Percentiles rank a stretch among this genome's conserved stretches.
phyloP scores from a whole-genome alignment of 257 asterid genomes.

The Solanum medicagineum region DNA sequence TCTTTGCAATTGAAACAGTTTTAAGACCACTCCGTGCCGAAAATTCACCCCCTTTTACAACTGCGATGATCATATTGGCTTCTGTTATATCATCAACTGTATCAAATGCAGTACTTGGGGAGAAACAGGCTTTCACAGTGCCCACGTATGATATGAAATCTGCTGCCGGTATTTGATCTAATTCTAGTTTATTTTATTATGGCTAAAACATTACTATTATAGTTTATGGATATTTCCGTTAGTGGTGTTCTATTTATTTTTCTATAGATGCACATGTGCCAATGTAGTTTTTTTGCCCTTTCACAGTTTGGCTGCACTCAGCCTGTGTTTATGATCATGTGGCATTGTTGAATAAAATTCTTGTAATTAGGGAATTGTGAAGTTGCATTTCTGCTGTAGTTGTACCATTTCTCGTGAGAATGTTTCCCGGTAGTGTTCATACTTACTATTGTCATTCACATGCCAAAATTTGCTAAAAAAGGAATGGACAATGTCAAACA shows the following conservation, averaged over 20 bases:
- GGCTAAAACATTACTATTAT: constrained; percentile 4
- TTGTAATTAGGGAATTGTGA: background rate
- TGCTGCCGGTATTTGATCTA: constrained; percentile 97
- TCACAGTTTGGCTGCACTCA: background rate
- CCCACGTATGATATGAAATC: constrained; percentile 99
- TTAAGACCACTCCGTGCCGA: constrained; percentile 96
- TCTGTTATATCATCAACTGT: constrained; percentile 97
- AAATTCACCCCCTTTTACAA: constrained; percentile 98
- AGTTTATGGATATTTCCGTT: background rate
- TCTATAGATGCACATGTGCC: background rate
- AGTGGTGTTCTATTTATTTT: background rate
- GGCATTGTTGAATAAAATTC: background rate
- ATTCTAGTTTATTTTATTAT: constrained; percentile 35
- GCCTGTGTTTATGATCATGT: background rate
- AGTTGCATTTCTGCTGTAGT: background rate
- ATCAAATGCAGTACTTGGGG: constrained; percentile 97
- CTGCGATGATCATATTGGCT: constrained; percentile 97
- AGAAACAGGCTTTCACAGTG: constrained; percentile 96
- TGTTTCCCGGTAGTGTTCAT: background rate
- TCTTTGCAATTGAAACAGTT: constrained; percentile 99
- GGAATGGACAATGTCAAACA: background rate
- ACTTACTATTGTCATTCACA: background rate
- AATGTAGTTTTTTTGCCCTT: background rate
- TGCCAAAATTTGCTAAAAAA: background rate
- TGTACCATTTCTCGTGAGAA: background rate